phyloP scores from a whole-genome alignment of 108 stramenopile species.

The Schizochytrium sp. region DNA sequence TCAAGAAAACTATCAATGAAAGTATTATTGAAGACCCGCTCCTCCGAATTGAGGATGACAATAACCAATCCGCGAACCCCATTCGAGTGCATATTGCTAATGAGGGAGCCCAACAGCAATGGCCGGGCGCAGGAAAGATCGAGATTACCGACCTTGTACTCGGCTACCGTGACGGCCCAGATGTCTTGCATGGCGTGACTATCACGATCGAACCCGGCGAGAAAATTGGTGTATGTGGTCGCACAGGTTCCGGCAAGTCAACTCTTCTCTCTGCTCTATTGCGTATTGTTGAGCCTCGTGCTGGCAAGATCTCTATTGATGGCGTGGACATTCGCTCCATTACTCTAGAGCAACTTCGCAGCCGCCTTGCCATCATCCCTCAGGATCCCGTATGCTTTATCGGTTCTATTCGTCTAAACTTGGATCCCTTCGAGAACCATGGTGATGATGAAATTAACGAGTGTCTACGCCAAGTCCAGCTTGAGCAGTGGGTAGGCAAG shows the following conservation, averaged over 20 bases:
- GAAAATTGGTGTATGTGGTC: constrained; percentile 74
- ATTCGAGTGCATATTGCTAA: neutral
- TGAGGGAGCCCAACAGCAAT: constrained; percentile 72
- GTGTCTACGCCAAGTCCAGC: constrained; percentile 81
- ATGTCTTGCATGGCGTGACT: constrained; percentile 71
- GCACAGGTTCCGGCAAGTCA: constrained; percentile 80
- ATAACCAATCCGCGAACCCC: neutral
- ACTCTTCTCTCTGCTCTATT: constrained; percentile 86
- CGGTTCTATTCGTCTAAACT: constrained; percentile 87
- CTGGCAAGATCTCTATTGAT: constrained; percentile 84
- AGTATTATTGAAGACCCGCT: neutral
- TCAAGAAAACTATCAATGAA: constrained; percentile 41
- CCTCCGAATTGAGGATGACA: neutral
- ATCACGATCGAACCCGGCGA: constrained; percentile 64
- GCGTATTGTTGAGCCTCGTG: constrained; percentile 85
- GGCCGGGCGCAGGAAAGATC: constrained; percentile 85
- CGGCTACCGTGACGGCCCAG: constrained; percentile 85
- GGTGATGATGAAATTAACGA: constrained; percentile 77
- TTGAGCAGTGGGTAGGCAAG: constrained; percentile 77
- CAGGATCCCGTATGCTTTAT: constrained; percentile 95
- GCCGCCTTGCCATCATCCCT: constrained; percentile 88
- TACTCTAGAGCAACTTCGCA: constrained; percentile 82
- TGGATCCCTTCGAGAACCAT: constrained; percentile 88
- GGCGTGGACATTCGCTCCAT: constrained; percentile 84
- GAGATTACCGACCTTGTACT: constrained; percentile 78